Evolutionary conservation across 2,329 filamentous ascomycete species (phyloP).

Genomic region (Colletotrichum orchidophilum): DNA sequence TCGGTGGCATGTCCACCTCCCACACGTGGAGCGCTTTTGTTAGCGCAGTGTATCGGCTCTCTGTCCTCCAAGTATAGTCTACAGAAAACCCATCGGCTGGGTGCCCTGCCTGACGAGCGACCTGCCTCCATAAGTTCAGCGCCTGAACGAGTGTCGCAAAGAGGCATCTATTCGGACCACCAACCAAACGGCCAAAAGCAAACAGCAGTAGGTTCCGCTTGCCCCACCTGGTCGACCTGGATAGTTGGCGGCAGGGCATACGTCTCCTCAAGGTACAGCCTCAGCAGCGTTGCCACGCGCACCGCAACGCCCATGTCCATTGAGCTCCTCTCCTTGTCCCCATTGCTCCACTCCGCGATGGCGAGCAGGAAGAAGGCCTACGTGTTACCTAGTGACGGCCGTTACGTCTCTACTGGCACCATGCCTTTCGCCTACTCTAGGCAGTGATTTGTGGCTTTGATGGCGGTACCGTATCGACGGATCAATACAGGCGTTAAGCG

Average conservation of each 20-base stretch:
- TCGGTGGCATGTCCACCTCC: not conserved
- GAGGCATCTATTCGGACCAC: not conserved
- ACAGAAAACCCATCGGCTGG: not conserved
- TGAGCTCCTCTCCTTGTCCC: not conserved
- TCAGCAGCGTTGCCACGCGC: not conserved
- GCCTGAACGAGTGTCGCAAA: not conserved
- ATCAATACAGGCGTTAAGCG: not conserved
- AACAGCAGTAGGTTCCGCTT: no score
- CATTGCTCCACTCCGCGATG: not conserved
- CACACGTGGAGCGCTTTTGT: not conserved
- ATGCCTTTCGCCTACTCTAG: not conserved
- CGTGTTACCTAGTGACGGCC: not conserved
- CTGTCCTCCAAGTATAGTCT: not conserved
- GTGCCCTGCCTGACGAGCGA: not conserved
- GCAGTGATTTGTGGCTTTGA: not conserved
- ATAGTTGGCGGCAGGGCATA: not conserved
- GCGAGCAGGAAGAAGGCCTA: not conserved
- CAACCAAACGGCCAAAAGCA: not conserved
- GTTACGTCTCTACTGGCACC: not conserved
- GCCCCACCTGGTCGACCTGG: not conserved
- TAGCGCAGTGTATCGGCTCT: not conserved
- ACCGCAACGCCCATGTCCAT: not conserved
- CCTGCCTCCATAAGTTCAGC: not conserved
- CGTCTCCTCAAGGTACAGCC: not conserved
- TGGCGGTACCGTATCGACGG: no score